A percentile compares a stretch with the other conserved stretches of the same genome.
These are phyloP conservation scores for Maudiozyma bulderi DNA, from an alignment of 805 yeast species.

Conservation along the genomic window DNA sequence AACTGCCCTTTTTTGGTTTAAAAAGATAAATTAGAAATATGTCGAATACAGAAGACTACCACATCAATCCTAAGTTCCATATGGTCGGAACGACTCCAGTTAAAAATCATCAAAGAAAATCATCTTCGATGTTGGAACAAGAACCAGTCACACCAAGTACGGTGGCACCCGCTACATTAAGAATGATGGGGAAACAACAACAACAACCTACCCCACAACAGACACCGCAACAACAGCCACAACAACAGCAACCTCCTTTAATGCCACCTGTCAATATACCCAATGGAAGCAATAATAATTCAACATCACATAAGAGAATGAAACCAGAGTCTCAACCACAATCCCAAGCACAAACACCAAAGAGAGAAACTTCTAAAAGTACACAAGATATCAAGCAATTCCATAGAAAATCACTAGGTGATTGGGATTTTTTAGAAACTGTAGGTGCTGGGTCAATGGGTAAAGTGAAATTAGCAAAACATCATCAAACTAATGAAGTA, in stretches of 20 bases:
- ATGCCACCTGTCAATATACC: slow-evolving; percentile 19
- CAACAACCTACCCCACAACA: neutral
- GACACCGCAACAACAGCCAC: slow-evolving; percentile 3
- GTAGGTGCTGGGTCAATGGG: slow-evolving; percentile 99
- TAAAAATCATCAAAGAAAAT: slow-evolving; percentile 1
- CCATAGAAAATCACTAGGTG: slow-evolving; percentile 85
- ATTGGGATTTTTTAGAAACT: slow-evolving; percentile 92
- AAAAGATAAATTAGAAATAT: neutral
- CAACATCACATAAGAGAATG: neutral
- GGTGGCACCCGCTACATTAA: slow-evolving; percentile 28
- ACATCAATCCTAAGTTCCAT: slow-evolving; percentile 22
- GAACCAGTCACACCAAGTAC: slow-evolving; percentile 7
- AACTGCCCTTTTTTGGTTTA: neutral
- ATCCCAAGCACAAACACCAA: neutral
- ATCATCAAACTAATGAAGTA: slow-evolving; percentile 67
- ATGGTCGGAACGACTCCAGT: slow-evolving; percentile 19
- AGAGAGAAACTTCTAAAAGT: neutral
- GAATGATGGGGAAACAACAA: slow-evolving; percentile 25
- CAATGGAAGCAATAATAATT: slow-evolving; percentile 2
- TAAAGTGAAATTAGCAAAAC: slow-evolving; percentile 88
- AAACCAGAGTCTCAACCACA: slow-evolving; percentile 3
- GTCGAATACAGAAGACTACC: slow-evolving; percentile 15
- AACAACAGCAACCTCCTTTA: slow-evolving; percentile 7
- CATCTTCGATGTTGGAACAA: neutral
- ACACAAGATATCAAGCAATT: slow-evolving; percentile 31